Conservation (phyloP, 1,284 basidiomycete genomes). For the Ganoderma lingzhi region DNA sequence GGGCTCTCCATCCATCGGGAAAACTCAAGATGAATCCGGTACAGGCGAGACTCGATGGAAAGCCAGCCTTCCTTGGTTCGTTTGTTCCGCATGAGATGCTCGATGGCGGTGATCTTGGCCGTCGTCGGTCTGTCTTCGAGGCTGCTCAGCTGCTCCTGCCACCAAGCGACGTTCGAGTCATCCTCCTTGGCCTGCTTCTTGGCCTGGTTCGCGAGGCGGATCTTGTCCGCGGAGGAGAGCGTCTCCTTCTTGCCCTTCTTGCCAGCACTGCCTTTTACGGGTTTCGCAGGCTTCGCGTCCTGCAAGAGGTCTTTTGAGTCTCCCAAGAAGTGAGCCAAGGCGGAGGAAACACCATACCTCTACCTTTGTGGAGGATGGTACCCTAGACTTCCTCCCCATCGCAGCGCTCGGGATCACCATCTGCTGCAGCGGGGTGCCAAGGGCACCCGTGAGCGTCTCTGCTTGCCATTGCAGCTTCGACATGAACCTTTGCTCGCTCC, state of each 20-base stretch:
- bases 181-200: slow-evolving; percentile 53
- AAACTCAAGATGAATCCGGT: slow-evolving; percentile 60
- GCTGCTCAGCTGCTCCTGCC: slow-evolving; percentile 52
- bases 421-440: slow-evolving; percentile 58
- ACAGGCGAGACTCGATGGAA: slow-evolving; percentile 59
- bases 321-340: too few relatives aligned
- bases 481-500: slow-evolving; percentile 64
- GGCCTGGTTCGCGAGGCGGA: slow-evolving; percentile 53
- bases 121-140: slow-evolving; percentile 42
- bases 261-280: slow-evolving; percentile 13
- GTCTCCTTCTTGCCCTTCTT: slow-evolving; percentile 44
- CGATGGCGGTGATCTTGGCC: slow-evolving; percentile 44
- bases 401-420: slow-evolving; percentile 57
- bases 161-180: slow-evolving; percentile 53
- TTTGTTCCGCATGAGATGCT: slow-evolving; percentile 52
- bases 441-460: slow-evolving; percentile 67
- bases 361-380: slow-evolving; percentile 1
- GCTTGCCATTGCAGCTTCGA: slow-evolving; percentile 63
- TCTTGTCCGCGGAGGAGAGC: slow-evolving; percentile 48
- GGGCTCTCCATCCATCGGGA: slow-evolving; percentile 58
- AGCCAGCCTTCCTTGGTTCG: slow-evolving; percentile 51
- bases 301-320: background rate
- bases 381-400: slow-evolving; percentile 19
- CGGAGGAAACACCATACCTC: slow-evolving; percentile 8
- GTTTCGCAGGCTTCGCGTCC: slow-evolving; percentile 30